phyloP scores from a whole-genome alignment of 2,329 filamentous ascomycete genomes.

The Penicillium capsulatum region DNA sequence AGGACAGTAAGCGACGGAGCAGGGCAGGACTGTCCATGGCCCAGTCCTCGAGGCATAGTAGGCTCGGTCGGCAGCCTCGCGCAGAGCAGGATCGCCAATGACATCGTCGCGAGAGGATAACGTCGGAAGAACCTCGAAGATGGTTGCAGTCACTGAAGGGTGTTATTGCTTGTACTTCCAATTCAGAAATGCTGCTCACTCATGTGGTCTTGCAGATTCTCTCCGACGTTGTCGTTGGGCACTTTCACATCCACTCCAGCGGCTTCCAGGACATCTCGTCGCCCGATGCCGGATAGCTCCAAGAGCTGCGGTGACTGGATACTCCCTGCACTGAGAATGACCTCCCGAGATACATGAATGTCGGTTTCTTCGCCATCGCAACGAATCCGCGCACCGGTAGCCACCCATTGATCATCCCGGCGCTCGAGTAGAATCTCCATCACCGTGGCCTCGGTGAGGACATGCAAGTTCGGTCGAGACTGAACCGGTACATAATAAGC shows the following conservation, averaged over 20 bases:
- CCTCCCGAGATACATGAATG: constrained; percentile 35
- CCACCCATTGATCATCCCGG: constrained; percentile 12
- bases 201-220: constrained; percentile 47
- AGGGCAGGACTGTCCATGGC: constrained; percentile 20
- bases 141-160: constrained; percentile 27
- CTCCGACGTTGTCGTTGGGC: constrained; percentile 43
- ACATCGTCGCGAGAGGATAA: constrained; percentile 15
- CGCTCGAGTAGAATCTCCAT: constrained; percentile 46
- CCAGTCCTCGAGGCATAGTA: constrained; percentile 13
- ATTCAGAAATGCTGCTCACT: too few relatives aligned
- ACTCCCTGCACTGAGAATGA: constrained; percentile 56
- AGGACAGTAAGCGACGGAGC: constrained; percentile 21
- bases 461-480: constrained; percentile 43
- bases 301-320: constrained; percentile 55
- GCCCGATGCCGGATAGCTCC: constrained; percentile 60
- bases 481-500: constrained; percentile 40
- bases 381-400: background rate
- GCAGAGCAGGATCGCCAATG: constrained; percentile 3
- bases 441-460: constrained; percentile 48
- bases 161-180: background rate
- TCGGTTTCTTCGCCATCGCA: background rate
- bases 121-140: constrained; percentile 26
- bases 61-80: constrained; percentile 12
- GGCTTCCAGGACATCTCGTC: constrained; percentile 37
- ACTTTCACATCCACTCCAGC: constrained; percentile 42